These are phyloP conservation scores for Udeniomyces megalosporus DNA, from an alignment of 768 basidiomycete genomes.

Conservation along the genomic window DNA sequence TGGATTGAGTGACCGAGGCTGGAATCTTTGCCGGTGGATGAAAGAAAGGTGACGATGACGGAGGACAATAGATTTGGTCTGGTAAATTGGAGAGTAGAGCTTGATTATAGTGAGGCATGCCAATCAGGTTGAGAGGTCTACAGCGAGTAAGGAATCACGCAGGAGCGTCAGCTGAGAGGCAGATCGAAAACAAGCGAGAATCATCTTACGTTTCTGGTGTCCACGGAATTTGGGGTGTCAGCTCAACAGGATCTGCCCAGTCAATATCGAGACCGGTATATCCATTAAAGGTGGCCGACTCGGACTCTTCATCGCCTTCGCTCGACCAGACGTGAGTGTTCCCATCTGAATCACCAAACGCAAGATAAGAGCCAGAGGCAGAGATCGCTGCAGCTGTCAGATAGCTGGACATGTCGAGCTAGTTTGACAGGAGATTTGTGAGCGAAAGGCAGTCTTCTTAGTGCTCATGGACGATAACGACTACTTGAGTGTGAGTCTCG, in stretches of 20 bases:
- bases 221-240: constrained; percentile 62
- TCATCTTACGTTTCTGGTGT: constrained; percentile 52
- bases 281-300: constrained; percentile 68
- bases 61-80: constrained; percentile 23
- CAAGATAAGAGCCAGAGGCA: constrained; percentile 75
- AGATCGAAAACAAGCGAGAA: background rate
- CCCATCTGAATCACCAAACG: constrained; percentile 79
- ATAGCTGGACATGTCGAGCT: constrained; percentile 38
- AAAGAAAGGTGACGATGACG: constrained; percentile 39
- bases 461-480: background rate
- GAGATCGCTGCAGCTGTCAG: constrained; percentile 67
- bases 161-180: background rate
- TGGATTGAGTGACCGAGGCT: constrained; percentile 51
- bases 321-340: constrained; percentile 62
- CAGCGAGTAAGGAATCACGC: too few relatives aligned
- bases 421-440: background rate
- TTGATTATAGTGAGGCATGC: constrained; percentile 65
- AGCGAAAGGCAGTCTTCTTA: background rate
- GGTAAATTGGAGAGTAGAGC: constrained; percentile 51
- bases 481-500: too few relatives aligned
- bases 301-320: constrained; percentile 36
- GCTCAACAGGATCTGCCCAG: constrained; percentile 60
- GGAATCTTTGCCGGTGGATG: constrained; percentile 61
- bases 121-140: constrained; percentile 76
- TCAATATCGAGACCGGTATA: constrained; percentile 73